Evolutionary conservation across 441 rosid species (phyloP).

Genomic region (Populus hybrid): DNA sequence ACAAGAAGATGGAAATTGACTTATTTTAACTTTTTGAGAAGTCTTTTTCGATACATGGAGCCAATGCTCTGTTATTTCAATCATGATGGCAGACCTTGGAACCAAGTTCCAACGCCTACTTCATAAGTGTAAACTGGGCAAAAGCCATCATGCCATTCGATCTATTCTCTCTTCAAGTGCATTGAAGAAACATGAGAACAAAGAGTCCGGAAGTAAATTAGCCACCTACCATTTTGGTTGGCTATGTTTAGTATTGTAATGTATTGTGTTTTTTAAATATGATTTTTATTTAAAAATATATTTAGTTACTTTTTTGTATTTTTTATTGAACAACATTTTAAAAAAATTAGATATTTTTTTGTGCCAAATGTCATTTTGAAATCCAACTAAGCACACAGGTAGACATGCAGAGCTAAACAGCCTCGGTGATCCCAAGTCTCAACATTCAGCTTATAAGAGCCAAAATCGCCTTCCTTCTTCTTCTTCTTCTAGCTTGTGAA

Average conservation of each 20-base stretch:
- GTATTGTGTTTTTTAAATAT: no score
- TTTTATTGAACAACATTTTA: no score
- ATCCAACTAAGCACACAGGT: neutral
- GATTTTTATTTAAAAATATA: no score
- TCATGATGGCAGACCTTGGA: constrained; percentile 40
- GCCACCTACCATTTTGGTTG: neutral
- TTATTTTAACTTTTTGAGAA: constrained; percentile 19
- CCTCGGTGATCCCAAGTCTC: neutral
- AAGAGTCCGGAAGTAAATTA: neutral
- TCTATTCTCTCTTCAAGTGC: neutral
- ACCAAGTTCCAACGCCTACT: constrained; percentile 62
- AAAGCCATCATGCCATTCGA: constrained; percentile 13
- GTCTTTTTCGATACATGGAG: constrained; percentile 18
- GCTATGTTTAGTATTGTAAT: no score
- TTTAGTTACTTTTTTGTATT: no score
- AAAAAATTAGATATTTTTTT: no score
- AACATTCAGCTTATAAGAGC: neutral
- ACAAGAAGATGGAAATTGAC: constrained; percentile 22
- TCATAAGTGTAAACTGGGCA: constrained; percentile 37
- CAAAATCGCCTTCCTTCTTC: neutral
- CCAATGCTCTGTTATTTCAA: constrained; percentile 39
- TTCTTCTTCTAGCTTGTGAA: no score
- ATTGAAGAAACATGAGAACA: neutral
- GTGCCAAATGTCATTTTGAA: no score
- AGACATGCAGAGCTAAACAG: neutral